phyloP scores from a whole-genome alignment of 148 eudicot species.

The Camellia japonica region DNA sequence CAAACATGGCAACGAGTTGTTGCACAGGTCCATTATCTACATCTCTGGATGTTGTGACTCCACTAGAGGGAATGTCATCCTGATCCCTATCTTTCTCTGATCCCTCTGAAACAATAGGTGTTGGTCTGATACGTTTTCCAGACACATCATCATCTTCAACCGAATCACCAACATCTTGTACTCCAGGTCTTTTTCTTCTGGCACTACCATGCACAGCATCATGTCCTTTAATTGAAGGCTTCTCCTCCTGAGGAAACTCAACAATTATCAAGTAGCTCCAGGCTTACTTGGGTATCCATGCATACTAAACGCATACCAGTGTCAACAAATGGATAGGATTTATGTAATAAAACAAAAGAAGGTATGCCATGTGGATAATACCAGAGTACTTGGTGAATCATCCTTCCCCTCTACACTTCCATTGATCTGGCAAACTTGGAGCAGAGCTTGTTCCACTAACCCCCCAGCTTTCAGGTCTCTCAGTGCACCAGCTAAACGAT shows the following conservation, averaged over 20 bases:
- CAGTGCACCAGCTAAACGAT: conserved; percentile 79
- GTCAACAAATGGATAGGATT: background rate
- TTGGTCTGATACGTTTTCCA: conserved; percentile 66
- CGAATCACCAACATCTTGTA: conserved; percentile 37
- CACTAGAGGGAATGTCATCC: conserved; percentile 34
- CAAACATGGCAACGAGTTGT: conserved; percentile 84
- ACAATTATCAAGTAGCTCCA: conserved; percentile 12
- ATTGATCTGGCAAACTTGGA: conserved; percentile 39
- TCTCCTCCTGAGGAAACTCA: conserved; percentile 57
- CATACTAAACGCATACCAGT: background rate
- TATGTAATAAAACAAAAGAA: background rate
- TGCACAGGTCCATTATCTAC: conserved; percentile 73
- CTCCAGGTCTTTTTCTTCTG: conserved; percentile 71
- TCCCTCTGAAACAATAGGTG: conserved; percentile 39
- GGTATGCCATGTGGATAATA: conserved; percentile 18
- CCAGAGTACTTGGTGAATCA: conserved; percentile 38
- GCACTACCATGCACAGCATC: conserved; percentile 31
- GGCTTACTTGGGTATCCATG: background rate
- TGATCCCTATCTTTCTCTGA: conserved; percentile 32
- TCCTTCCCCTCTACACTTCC: conserved; percentile 40
- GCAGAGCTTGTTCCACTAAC: conserved; percentile 40
- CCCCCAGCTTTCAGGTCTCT: conserved; percentile 68
- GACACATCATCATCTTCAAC: conserved; percentile 53
- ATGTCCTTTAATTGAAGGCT: conserved; percentile 32
- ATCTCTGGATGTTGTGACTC: conserved; percentile 30